Conservation (phyloP, 2,329 filamentous ascomycete genomes). For the Cordyceps militaris region DNA sequence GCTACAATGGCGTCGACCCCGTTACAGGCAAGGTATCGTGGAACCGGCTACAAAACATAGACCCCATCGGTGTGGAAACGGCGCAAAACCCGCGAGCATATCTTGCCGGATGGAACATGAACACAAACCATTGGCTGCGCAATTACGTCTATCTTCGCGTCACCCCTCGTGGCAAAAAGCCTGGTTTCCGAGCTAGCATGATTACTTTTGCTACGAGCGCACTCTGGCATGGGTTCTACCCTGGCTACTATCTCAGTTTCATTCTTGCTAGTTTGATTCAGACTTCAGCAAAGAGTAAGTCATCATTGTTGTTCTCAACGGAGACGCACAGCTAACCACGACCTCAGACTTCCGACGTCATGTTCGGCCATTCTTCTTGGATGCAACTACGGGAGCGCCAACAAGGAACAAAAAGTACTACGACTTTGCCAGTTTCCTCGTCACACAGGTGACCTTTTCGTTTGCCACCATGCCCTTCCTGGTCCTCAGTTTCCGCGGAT, state of each 20-base stretch:
- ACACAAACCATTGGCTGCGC: conserved; percentile 92
- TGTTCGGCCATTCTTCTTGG: conserved; percentile 86
- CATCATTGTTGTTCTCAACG: neutral
- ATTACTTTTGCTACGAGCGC: conserved; percentile 92
- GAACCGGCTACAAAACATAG: conserved; percentile 83
- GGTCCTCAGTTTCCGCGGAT: conserved; percentile 64
- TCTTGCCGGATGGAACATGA: conserved; percentile 94
- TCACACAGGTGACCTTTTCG: conserved; percentile 75
- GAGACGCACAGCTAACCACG: neutral
- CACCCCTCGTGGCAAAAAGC: conserved; percentile 91
- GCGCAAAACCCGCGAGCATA: conserved; percentile 93
- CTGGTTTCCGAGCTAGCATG: conserved; percentile 88
- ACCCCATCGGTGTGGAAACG: conserved; percentile 75
- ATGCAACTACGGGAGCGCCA: conserved; percentile 63
- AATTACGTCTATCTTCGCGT: conserved; percentile 96
- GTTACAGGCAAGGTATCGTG: conserved; percentile 79
- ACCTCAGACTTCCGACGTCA: conserved; percentile 74
- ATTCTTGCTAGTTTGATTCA: conserved; percentile 86
- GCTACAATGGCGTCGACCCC: conserved; percentile 87
- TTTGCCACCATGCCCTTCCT: conserved; percentile 83
- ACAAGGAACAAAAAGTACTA: conserved; percentile 76
- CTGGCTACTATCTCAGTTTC: conserved; percentile 91
- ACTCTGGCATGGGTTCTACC: conserved; percentile 97
- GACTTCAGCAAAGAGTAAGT: conserved; percentile 86
- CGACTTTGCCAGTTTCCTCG: conserved; percentile 66